Conservation (phyloP, 1,139 yeast species). For the Pneumocystis carinii region DNA sequence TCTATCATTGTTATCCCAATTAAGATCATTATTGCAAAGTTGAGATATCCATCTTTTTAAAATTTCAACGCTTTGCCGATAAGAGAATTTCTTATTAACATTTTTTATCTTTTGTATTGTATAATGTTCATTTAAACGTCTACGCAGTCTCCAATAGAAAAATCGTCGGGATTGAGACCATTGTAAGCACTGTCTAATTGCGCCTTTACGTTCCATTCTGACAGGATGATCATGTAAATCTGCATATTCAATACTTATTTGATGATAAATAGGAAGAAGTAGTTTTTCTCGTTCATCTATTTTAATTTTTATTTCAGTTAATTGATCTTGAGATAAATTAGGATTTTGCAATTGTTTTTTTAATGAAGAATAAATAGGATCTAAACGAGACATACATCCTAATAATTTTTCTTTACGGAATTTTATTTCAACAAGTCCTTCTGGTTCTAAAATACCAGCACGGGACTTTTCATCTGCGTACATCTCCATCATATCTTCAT, state of each 20-base stretch:
- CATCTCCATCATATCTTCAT: constrained; percentile 97
- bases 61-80: constrained; percentile 3
- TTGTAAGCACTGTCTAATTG: constrained; percentile 66
- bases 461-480: constrained; percentile 94
- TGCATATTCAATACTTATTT: constrained; percentile 88
- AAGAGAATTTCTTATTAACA: background rate
- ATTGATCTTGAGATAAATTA: constrained; percentile 46
- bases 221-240: constrained; percentile 95
- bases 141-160: constrained; percentile 98
- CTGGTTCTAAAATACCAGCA: constrained; percentile 97
- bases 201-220: constrained; percentile 92
- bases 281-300: constrained; percentile 64
- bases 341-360: constrained; percentile 27
- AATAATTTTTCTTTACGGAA: constrained; percentile 84
- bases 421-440: constrained; percentile 97
- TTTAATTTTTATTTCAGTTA: constrained; percentile 47
- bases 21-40: constrained; percentile 1
- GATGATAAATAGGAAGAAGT: constrained; percentile 77
- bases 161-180: constrained; percentile 84
- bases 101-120: constrained; percentile 50
- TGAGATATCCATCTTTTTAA: constrained; percentile 9
- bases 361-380: constrained; percentile 54
- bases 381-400: constrained; percentile 81
- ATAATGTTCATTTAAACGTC: constrained; percentile 89
- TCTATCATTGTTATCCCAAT: constrained; percentile 12